phyloP scores from a whole-genome alignment of 2,329 filamentous ascomycete genomes.

The Madurella fahalii region DNA sequence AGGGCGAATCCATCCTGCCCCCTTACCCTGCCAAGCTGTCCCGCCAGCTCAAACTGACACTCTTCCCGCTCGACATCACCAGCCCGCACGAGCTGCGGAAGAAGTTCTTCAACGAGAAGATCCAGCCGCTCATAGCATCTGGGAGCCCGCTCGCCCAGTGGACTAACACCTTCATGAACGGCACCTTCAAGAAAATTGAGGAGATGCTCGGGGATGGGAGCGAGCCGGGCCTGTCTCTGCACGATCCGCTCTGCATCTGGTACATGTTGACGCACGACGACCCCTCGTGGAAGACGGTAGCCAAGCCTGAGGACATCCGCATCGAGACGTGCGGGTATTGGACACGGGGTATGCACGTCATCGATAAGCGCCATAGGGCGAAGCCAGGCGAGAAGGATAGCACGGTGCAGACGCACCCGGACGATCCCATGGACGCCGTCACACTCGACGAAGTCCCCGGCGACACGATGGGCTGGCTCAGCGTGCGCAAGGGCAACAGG shows the following conservation, averaged over 20 bases:
- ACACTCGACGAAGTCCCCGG: slow-evolving; percentile 56
- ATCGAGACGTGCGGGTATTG: slow-evolving; percentile 90
- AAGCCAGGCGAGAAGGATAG: slow-evolving; percentile 44
- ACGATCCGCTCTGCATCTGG: slow-evolving; percentile 77
- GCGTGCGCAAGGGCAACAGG: slow-evolving; percentile 68
- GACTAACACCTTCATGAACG: slow-evolving; percentile 67
- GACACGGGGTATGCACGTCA: slow-evolving; percentile 86
- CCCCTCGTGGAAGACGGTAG: slow-evolving; percentile 53
- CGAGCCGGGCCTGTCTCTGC: slow-evolving; percentile 61
- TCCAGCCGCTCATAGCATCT: slow-evolving; percentile 51
- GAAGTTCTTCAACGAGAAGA: slow-evolving; percentile 53
- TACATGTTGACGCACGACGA: slow-evolving; percentile 64
- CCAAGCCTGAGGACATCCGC: slow-evolving; percentile 72
- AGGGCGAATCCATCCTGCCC: slow-evolving; percentile 47
- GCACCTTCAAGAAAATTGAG: slow-evolving; percentile 66
- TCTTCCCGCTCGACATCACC: slow-evolving; percentile 77
- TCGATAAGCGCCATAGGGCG: slow-evolving; percentile 64
- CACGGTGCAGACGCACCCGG: slow-evolving; percentile 33
- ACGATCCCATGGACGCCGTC: slow-evolving; percentile 43
- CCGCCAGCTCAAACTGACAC: slow-evolving; percentile 59
- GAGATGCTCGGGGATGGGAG: slow-evolving; percentile 54
- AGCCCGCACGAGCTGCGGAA: slow-evolving; percentile 62
- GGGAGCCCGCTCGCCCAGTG: slow-evolving; percentile 72
- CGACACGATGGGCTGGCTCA: slow-evolving; percentile 75
- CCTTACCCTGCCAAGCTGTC: slow-evolving; percentile 63